Base-by-base conservation (phyloP, 495 filamentous ascomycete species). In the Penicillium bovifimosum region DNA sequence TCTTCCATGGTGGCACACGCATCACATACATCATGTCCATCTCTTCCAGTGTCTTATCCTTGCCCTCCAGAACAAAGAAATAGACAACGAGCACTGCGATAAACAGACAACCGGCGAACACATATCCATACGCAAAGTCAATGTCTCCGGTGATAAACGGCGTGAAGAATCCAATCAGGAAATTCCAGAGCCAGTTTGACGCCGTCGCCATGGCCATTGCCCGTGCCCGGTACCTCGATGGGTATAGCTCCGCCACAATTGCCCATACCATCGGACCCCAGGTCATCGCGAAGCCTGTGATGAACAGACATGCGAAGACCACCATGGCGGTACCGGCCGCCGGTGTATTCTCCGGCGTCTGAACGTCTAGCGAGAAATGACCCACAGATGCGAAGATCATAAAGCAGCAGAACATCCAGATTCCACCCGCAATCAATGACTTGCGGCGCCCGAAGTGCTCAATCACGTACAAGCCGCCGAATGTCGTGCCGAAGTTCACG, bases 141-240 rank as follows among this genome's bases (percentile, higher is more conserved):
- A 93, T 91, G 14, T 78, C 79, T 0, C 67, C 63, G 6, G 80
- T 84, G 56, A 88, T 87, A 58, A 87, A 84, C 0, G 88, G 86
- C 0, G 88, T 90, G 68, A 91, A 87, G 71, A 92, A 90, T 0
- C 81, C 78, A 46, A 93, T 77, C 46, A 91, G 63, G 71, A 91
- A 95, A 60, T 93, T 95, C 85, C 85, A 92, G 32, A 85, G 74
- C 90, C 90, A 95, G 70, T 93, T 95, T 16, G 81, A 81, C 1
- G 86, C 82, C 0, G 90, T 92, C 7, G 86, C 85, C 11, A 90
- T 62, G n/a, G 84, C 84, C 84, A 90, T 90, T 16, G 77, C 83
- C 9, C 80, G 78, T 0, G 86, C 86, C 8, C 87, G 79, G 56
- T 89, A 90, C 20, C 81, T 74, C 14, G 80, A 78, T 14, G 90